A percentile compares a stretch with the other conserved stretches of the same genome.
Conservation (phyloP, 768 basidiomycete genomes). For the Mycena amicta region DNA sequence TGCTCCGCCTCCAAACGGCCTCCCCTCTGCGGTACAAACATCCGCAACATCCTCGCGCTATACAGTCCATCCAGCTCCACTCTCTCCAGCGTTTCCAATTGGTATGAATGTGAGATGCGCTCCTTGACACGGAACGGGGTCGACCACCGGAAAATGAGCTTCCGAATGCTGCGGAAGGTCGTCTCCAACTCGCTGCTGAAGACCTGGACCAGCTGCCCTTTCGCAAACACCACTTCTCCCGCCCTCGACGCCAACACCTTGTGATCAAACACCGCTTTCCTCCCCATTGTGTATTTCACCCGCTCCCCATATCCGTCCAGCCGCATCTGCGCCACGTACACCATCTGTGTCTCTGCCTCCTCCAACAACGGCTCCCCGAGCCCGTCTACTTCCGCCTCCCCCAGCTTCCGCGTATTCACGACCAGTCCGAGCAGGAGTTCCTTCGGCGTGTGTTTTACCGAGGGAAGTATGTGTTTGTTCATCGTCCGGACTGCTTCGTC, state of each 20-base stretch:
- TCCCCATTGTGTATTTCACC: background rate
- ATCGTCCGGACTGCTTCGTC: constrained; percentile 14
- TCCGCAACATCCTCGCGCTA: too few species aligned
- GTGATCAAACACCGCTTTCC: background rate
- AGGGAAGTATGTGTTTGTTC: background rate
- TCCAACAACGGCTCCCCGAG: background rate
- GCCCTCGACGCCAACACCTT: background rate
- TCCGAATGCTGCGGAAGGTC: too few species aligned
- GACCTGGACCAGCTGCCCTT: background rate
- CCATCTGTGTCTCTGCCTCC: background rate
- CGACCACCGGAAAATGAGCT: too few species aligned
- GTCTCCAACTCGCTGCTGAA: background rate
- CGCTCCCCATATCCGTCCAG: background rate
- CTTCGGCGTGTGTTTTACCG: background rate
- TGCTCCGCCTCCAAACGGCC: too few species aligned
- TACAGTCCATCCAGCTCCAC: too few species aligned
- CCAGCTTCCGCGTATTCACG: background rate
- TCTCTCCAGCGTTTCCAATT: too few species aligned
- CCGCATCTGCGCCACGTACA: background rate
- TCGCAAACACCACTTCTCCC: background rate
- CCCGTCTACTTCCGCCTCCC: background rate
- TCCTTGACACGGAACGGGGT: too few species aligned
- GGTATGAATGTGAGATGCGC: too few species aligned
- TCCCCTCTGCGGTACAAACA: too few species aligned
- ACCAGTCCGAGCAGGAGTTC: background rate